A percentile compares a stretch with the other conserved stretches of the same genome.
Conservation (phyloP, 352 stramenopile species). For the Pythium brachiatum region DNA sequence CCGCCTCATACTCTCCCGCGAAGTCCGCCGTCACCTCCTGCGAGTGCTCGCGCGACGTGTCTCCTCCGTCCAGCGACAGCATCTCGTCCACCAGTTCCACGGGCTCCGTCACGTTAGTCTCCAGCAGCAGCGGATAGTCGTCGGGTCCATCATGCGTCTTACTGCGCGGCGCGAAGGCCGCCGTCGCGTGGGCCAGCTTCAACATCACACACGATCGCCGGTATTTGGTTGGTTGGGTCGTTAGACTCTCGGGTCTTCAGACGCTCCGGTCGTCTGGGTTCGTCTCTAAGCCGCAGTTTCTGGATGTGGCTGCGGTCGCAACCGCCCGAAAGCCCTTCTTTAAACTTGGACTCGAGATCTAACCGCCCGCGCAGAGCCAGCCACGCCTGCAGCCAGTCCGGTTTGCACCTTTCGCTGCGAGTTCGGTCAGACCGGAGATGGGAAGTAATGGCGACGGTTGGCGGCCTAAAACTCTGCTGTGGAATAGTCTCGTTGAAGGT, state of each 20-base stretch:
- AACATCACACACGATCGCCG: background rate
- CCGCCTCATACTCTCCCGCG: background rate
- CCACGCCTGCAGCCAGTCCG: too few species aligned
- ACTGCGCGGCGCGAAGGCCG: background rate
- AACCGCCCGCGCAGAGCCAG: background rate
- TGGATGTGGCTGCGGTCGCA: background rate
- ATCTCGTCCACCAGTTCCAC: conserved; percentile 8
- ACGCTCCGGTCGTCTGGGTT: too few species aligned
- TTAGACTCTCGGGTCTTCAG: too few species aligned
- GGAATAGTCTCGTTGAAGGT: conserved; percentile 7
- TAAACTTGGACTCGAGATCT: background rate
- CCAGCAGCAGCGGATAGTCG: background rate
- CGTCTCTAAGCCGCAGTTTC: background rate
- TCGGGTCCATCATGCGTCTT: background rate
- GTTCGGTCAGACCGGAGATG: background rate
- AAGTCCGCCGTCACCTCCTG: conserved; percentile 9
- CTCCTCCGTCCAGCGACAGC: background rate
- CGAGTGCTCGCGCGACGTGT: conserved; percentile 12
- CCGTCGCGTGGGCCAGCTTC: background rate
- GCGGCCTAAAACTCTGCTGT: background rate
- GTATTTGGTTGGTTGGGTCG: background rate
- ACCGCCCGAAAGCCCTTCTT: too few species aligned
- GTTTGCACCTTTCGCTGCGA: background rate
- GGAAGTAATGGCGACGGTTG: background rate
- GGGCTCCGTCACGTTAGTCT: conserved; percentile 1